Conservation (phyloP, 2,329 filamentous ascomycete genomes). For the Pyrenophora tritici-repentis region DNA sequence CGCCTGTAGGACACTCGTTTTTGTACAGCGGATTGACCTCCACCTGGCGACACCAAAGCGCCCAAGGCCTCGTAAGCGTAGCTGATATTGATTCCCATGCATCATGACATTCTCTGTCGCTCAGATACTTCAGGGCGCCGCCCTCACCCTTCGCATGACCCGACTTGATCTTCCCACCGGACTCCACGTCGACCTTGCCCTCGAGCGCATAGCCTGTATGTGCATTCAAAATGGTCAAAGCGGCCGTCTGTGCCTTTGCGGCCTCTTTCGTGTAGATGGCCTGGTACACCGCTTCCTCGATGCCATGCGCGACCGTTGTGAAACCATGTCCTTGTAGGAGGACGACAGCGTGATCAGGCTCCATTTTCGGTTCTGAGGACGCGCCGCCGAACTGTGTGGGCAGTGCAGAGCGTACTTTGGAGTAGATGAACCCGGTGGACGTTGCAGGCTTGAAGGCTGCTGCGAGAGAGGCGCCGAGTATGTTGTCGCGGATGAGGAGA, state of each 20-base stretch:
- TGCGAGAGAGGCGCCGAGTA: slow-evolving; percentile 43
- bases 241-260: slow-evolving; percentile 50
- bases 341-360: slow-evolving; percentile 45
- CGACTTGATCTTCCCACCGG: slow-evolving; percentile 49
- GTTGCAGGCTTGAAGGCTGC: slow-evolving; percentile 46
- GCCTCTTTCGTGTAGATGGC: slow-evolving; percentile 50
- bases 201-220: slow-evolving; percentile 46
- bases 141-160: slow-evolving; percentile 49
- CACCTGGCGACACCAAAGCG: slow-evolving; percentile 52
- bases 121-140: slow-evolving; percentile 50
- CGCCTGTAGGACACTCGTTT: slow-evolving; percentile 45
- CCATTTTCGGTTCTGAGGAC: slow-evolving; percentile 34
- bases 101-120: slow-evolving; percentile 50
- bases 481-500: slow-evolving; percentile 41
- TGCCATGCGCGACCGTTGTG: slow-evolving; percentile 48
- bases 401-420: slow-evolving; percentile 45
- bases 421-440: slow-evolving; percentile 46
- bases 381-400: slow-evolving; percentile 41
- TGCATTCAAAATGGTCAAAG: slow-evolving; percentile 42
- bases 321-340: slow-evolving; percentile 55
- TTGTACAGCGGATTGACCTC: slow-evolving; percentile 47
- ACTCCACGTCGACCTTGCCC: slow-evolving; percentile 47
- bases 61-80: slow-evolving; percentile 49
- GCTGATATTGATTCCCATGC: slow-evolving; percentile 45
- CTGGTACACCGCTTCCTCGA: slow-evolving; percentile 54